Base-by-base conservation (phyloP, 2,329 filamentous ascomycete genomes). In the Scortechinia acanthostroma region DNA sequence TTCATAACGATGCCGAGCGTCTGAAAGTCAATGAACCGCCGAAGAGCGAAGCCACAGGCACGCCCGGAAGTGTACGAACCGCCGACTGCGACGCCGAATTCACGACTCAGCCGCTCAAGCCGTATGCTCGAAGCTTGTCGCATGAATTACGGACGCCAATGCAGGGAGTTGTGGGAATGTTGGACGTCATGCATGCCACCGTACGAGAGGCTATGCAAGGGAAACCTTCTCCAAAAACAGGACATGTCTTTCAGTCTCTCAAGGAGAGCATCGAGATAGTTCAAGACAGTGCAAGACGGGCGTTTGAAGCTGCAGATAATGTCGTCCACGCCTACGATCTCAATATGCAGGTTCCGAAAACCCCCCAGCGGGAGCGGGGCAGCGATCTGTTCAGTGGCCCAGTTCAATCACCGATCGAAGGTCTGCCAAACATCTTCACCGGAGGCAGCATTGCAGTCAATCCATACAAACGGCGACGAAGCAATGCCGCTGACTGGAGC, bases 321-420 rank as follows among this genome's bases (percentile, higher is more conserved):
- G 82, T 88, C 16, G 83, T 88, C 6, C 81, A 87, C 59, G 83
- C 83, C 13, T 86, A 86, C 53, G 83, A 87, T 55, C 76, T 87
- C 61, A 83, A 87, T 55, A 84, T 87, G 80, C 77, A 83, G 52
- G 73, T 88, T 35, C 83, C 83, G n/a, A 78, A 83, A 50, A 78
- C 74, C 13, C 77, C 76, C 4, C 60, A 40, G 35, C 10, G 6
- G 6, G 35, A 40, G 20, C 10, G 17, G 35, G 35, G 20, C 10
- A 40, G 20, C 17, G 25, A 30, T 10, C n/a, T 30, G 10, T 30
- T 30, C n/a, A n/a, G 25, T n/a, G 35, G 35, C 35, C 53, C 21
- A 50, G 53, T 14, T 46, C 47, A 6, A 46, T 53, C 20, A 54
- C 54, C 33, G 64, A 6, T 19, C 10, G 35, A 68, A 33, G 57